These are phyloP conservation scores for Epichloe bromicola DNA, from an alignment of 2,329 filamentous ascomycete genomes.

Conservation along the genomic window DNA sequence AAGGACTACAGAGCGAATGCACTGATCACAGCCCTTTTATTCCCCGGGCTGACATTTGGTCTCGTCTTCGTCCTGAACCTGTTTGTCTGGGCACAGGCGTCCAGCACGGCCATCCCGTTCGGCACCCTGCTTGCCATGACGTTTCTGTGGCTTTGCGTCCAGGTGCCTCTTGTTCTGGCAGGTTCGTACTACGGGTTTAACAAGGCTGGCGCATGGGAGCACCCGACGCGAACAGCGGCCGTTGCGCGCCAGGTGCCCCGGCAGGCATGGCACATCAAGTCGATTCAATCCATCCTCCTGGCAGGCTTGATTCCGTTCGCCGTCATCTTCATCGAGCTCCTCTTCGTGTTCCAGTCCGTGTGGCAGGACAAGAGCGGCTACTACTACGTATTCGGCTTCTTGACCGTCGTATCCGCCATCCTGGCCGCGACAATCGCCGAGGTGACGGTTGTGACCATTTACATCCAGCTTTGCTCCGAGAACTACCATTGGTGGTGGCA, in stretches of 20 bases:
- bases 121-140: constrained; percentile 61
- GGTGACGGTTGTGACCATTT: constrained; percentile 72
- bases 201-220: constrained; percentile 56
- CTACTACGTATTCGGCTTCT: constrained; percentile 84
- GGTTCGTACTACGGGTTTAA: constrained; percentile 69
- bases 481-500: constrained; percentile 93
- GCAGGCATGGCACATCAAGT: constrained; percentile 63
- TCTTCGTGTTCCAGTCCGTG: constrained; percentile 76
- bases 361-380: constrained; percentile 88
- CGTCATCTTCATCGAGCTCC: constrained; percentile 75
- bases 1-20: constrained; percentile 64
- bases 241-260: constrained; percentile 62
- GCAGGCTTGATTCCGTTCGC: constrained; percentile 73
- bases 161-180: constrained; percentile 70
- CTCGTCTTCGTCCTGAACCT: constrained; percentile 71
- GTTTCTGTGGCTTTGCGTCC: constrained; percentile 71
- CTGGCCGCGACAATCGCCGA: constrained; percentile 67
- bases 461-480: constrained; percentile 71
- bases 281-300: constrained; percentile 50
- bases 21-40: constrained; percentile 60
- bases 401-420: constrained; percentile 60
- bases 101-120: constrained; percentile 76
- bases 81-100: constrained; percentile 83
- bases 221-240: constrained; percentile 64
- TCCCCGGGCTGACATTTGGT: constrained; percentile 65